Evolutionary conservation across 2,329 filamentous ascomycete genomes (phyloP).

Genomic region (Nothophoma quercina): DNA sequence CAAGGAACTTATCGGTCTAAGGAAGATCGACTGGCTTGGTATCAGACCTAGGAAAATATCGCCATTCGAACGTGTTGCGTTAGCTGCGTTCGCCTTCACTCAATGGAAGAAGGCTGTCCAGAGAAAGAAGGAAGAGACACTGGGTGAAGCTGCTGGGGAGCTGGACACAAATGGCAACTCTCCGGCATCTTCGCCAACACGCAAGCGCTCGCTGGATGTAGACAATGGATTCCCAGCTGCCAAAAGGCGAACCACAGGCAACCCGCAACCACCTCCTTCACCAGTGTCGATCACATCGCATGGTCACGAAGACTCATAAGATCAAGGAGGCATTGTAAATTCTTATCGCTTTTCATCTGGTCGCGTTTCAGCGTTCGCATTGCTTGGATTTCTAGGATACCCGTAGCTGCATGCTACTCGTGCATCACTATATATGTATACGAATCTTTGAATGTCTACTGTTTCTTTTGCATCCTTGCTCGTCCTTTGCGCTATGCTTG

Average conservation of each 20-base stretch:
- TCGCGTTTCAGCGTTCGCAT: not conserved
- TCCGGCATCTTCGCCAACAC: constrained; percentile 10
- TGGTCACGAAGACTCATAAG: not conserved
- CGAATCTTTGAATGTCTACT: no score
- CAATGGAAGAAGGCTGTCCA: constrained; percentile 43
- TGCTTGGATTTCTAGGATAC: constrained; percentile 12
- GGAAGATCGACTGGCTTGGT: constrained; percentile 43
- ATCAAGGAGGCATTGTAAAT: not conserved
- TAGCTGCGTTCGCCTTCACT: constrained; percentile 33
- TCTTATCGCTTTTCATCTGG: not conserved
- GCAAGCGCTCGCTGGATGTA: constrained; percentile 30
- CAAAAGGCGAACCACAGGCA: constrained; percentile 29
- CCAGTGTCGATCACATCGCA: constrained; percentile 36
- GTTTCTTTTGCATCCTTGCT: no score
- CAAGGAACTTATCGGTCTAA: constrained; percentile 34
- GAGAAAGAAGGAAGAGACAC: constrained; percentile 21
- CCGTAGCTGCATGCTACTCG: constrained; percentile 12
- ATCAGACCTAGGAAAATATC: constrained; percentile 34
- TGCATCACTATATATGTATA: not conserved
- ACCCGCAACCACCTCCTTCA: constrained; percentile 33
- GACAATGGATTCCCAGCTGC: constrained; percentile 23
- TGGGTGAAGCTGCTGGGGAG: constrained; percentile 9
- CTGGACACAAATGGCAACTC: constrained; percentile 6
- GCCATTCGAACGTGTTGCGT: constrained; percentile 37
- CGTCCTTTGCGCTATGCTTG: no score